Evolutionary conservation across 2,329 filamentous ascomycete genomes (phyloP).

Genomic region (Neurospora crassa): DNA sequence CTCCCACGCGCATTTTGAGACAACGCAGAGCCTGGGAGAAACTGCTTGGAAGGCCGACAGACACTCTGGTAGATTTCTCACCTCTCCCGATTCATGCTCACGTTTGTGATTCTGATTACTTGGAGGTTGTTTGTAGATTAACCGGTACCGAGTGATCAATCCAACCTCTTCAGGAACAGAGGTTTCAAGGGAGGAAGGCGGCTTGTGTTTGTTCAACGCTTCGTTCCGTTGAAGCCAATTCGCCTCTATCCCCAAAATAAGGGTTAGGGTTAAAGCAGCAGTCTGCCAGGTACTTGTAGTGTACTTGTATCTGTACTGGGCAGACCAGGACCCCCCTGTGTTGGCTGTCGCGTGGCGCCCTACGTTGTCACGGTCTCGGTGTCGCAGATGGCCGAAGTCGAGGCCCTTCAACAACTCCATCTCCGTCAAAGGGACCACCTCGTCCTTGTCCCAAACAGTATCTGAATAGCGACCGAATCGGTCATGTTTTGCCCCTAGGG

Average conservation of each 20-base stretch:
- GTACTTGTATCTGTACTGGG: not conserved
- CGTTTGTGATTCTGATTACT: not conserved
- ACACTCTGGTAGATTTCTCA: not conserved
- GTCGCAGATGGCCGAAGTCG: not conserved
- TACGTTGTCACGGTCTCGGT: not conserved
- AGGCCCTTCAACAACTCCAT: not conserved
- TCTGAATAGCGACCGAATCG: conserved; percentile 16
- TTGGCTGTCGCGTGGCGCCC: not conserved
- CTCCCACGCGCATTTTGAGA: not conserved
- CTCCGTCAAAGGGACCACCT: not conserved
- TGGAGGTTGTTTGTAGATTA: not conserved
- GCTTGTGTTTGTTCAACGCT: not conserved
- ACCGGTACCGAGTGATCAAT: not conserved
- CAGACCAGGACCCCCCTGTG: not conserved
- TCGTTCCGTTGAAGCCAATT: not conserved
- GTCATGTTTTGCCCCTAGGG: conserved; percentile 6
- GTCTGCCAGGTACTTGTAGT: not conserved
- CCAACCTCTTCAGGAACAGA: not conserved
- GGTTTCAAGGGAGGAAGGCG: not conserved
- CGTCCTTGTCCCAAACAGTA: conserved; percentile 9
- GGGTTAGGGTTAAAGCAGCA: not conserved
- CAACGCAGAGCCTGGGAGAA: not conserved
- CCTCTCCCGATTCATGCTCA: not conserved
- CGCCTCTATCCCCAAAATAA: not conserved
- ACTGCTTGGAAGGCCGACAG: not conserved